Conservation (phyloP, 2,329 filamentous ascomycete genomes). For the Sporothrix luriei region DNA sequence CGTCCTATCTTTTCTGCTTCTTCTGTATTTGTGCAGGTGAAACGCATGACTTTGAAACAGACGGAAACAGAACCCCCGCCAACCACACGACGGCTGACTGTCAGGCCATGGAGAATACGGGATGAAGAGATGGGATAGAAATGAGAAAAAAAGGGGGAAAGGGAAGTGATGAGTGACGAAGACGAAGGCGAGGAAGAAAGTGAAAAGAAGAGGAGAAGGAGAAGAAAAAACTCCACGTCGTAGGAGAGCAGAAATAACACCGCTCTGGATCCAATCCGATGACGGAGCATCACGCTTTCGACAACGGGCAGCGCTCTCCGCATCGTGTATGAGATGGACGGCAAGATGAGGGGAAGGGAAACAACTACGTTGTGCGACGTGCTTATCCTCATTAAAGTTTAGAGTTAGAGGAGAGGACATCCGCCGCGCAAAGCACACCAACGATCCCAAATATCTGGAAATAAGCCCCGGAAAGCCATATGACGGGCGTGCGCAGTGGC, state of each 20-base stretch:
- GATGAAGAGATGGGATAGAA: not conserved
- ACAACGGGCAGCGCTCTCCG: constrained; percentile 10
- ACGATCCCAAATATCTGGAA: constrained; percentile 12
- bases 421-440: not conserved
- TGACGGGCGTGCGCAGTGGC: not conserved
- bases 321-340: not conserved
- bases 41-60: constrained; percentile 17
- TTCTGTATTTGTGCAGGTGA: not conserved
- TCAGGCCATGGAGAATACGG: not conserved
- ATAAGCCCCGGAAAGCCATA: not conserved
- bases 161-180: not conserved
- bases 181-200: not conserved
- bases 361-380: not conserved
- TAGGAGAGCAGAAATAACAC: no score
- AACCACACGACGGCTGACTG: not conserved
- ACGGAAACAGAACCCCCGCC: constrained; percentile 2
- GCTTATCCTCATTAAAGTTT: constrained; percentile 16
- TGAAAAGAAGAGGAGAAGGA: not conserved
- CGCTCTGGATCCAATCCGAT: not conserved
- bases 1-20: not conserved
- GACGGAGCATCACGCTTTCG: not conserved
- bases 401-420: not conserved
- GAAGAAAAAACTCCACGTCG: not conserved
- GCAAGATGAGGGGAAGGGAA: not conserved
- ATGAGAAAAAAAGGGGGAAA: not conserved